Conservation (phyloP, 2,329 filamentous ascomycete genomes). For the Pseudocercospora macadamiae region DNA sequence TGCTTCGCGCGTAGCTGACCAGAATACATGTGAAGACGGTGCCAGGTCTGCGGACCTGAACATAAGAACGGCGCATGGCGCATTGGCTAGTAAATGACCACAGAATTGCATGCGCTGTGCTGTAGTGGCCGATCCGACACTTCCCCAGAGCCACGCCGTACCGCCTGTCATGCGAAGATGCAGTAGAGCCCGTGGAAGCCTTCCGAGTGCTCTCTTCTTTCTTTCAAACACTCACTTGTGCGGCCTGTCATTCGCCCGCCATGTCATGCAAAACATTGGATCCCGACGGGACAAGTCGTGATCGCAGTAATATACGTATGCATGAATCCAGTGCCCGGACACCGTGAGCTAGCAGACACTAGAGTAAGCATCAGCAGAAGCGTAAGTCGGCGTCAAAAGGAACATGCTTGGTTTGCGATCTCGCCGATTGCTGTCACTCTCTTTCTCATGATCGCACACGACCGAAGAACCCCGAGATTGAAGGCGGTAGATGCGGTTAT, state of each 20-base stretch:
- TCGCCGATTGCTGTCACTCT: too few relatives aligned
- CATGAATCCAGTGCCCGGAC: not conserved
- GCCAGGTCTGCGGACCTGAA: too few relatives aligned
- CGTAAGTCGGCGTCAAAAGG: not conserved
- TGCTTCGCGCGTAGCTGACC: not conserved
- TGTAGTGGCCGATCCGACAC: not conserved
- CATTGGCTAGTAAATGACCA: not conserved
- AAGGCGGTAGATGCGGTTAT: too few relatives aligned
- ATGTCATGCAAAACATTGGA: not conserved
- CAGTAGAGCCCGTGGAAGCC: not conserved
- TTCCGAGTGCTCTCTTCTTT: not conserved
- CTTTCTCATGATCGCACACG: too few relatives aligned
- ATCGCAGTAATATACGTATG: not conserved
- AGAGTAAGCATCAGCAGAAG: not conserved
- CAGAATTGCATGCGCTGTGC: not conserved
- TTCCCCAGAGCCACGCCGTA: not conserved
- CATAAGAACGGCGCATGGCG: not conserved
- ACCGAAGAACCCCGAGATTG: too few relatives aligned
- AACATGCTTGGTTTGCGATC: not conserved
- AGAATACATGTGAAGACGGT: too few relatives aligned
- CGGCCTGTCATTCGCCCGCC: not conserved
- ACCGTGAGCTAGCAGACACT: not conserved
- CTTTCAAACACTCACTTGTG: not conserved
- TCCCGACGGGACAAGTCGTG: not conserved
- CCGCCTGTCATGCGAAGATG: slow-evolving; percentile 1